Conservation (phyloP, 305 asterid genomes). For the Fraxinus floribunda region DNA sequence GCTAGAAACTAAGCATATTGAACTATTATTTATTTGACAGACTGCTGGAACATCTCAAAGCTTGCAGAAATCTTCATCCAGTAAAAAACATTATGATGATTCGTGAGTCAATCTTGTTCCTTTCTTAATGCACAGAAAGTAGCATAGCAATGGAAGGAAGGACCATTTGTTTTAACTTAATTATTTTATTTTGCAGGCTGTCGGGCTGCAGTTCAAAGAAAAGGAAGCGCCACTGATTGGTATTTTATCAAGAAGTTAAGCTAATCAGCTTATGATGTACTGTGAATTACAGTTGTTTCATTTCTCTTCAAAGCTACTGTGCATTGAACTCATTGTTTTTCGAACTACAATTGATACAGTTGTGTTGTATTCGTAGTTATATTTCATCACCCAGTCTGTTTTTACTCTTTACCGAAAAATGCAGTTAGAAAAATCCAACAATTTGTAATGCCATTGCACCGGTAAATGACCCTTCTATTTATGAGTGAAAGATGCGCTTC, state of each 20-base stretch:
- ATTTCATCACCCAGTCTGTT: not conserved
- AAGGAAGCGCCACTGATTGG: slow-evolving; percentile 36
- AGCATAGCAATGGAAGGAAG: not conserved
- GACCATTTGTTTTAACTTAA: slow-evolving; percentile 6
- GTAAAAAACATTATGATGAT: slow-evolving; percentile 61
- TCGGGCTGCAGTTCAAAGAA: slow-evolving; percentile 64
- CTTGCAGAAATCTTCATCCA: slow-evolving; percentile 56
- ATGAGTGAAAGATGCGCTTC: not conserved
- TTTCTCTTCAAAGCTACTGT: slow-evolving; percentile 30
- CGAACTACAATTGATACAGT: slow-evolving; percentile 19
- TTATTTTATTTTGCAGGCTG: slow-evolving; percentile 42
- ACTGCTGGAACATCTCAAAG: slow-evolving; percentile 46
- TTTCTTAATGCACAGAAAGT: not conserved
- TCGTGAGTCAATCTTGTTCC: slow-evolving; percentile 34
- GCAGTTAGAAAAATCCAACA: not conserved
- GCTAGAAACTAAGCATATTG: not conserved
- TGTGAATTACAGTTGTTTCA: slow-evolving; percentile 26
- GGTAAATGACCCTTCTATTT: not conserved
- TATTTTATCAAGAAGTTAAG: slow-evolving; percentile 3
- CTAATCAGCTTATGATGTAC: slow-evolving; percentile 16
- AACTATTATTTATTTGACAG: slow-evolving; percentile 40
- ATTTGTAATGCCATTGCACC: not conserved
- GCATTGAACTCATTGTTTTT: slow-evolving; percentile 25
- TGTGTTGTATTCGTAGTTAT: not conserved
- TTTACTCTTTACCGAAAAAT: not conserved